Base-by-base conservation (phyloP, 352 stramenopile genomes). In the Globisporangium parvum region DNA sequence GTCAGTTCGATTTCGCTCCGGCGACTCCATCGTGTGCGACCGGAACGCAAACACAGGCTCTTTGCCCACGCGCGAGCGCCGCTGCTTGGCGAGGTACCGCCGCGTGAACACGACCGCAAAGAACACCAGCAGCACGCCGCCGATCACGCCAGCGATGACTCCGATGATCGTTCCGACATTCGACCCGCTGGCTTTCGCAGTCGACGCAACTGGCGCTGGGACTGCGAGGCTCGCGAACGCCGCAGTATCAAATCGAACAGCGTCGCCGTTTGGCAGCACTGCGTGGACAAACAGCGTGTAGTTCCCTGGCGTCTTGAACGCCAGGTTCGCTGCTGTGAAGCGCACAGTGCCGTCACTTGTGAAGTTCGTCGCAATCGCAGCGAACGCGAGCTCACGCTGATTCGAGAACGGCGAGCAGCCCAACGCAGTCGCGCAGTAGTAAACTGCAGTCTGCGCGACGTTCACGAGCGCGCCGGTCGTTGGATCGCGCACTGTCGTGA, bases 241-340 rank as follows among this genome's bases (percentile, higher is more conserved):
- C 2, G 69, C 67, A 6, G 69, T 65, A 44, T 85, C 77, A 14
- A 86, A 57, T 2, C 73, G 73, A 10, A 67, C 48, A 10, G 48
- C 64, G 33, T 73, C 69, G n/a, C 71, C 70, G 46, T 77, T 85
- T 11, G 73, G 69, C 33, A 86, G 60, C 26, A 74, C 67, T 9
- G 56, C 63, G 52, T 78, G 66, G 6, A 64, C 73, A 44, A 86
- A 64, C 20, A 88, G 39, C 37, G 67, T 73, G 54, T 78, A 85
- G 46, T 69, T 77, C 45, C 75, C 77, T 54, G 67, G 51, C 14
- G 26, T 59, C 5, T 67, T 57, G 20, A 88, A 66, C 42, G 47
- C 69, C 23, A 85, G 45, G n/a, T 55, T 67, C 11, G 57, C 10
- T 11, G 56, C 64, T 1, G 51, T 56, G 39, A 83, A 71, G 15